Evolutionary conservation across 257 asterid genomes (phyloP).

Genomic region (Nicotiana tabacum): DNA sequence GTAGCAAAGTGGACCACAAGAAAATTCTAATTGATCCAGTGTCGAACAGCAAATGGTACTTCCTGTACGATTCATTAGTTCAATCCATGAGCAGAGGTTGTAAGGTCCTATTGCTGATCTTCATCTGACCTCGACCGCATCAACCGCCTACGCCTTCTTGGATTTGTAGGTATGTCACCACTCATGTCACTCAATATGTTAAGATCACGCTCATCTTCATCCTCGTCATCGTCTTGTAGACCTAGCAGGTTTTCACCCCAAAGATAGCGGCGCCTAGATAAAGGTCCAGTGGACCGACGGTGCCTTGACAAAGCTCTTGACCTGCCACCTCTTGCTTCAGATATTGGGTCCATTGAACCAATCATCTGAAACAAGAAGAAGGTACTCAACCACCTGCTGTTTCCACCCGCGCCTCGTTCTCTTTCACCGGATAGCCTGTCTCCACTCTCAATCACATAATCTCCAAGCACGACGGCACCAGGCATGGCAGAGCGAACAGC

Average conservation of each 20-base stretch:
- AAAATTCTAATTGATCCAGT: neutral
- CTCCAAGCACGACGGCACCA: slow-evolving; percentile 80
- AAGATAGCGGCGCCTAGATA: slow-evolving; percentile 58
- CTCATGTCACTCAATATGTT: slow-evolving; percentile 32
- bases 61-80: neutral
- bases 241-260: slow-evolving; percentile 83
- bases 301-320: slow-evolving; percentile 63
- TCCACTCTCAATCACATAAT: slow-evolving; percentile 71
- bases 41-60: neutral
- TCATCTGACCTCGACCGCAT: slow-evolving; percentile 40
- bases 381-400: slow-evolving; percentile 63
- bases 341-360: slow-evolving; percentile 55
- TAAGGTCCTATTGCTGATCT: slow-evolving; percentile 24
- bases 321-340: slow-evolving; percentile 54
- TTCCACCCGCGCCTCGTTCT: slow-evolving; percentile 35
- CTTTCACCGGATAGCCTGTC: slow-evolving; percentile 41
- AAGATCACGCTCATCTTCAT: slow-evolving; percentile 19
- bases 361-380: slow-evolving; percentile 81
- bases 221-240: slow-evolving; percentile 35
- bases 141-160: slow-evolving; percentile 57
- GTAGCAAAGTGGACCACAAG: neutral
- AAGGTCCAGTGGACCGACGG: slow-evolving; percentile 43
- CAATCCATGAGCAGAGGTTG: slow-evolving; percentile 8
- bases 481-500: slow-evolving; percentile 83
- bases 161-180: slow-evolving; percentile 31